Evolutionary conservation across 768 basidiomycete species (phyloP).

Genomic region (Trametes cubensis): DNA sequence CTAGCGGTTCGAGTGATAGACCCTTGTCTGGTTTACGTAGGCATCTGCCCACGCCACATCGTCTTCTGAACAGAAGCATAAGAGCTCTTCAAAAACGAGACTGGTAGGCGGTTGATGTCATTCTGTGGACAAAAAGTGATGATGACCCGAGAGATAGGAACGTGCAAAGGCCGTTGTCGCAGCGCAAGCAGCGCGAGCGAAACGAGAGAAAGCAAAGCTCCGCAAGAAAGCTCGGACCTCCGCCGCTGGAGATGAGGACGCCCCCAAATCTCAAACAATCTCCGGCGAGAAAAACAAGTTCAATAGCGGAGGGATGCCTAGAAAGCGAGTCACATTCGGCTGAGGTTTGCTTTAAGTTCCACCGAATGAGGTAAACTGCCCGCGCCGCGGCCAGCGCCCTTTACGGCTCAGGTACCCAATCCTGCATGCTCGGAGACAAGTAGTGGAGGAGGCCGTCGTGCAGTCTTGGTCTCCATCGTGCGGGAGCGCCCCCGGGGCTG

Average conservation of each 20-base stretch:
- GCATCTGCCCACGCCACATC: neutral
- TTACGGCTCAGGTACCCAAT: neutral
- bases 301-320: neutral
- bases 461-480: neutral
- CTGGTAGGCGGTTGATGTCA: slow-evolving; percentile 23
- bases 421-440: neutral
- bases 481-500: slow-evolving; percentile 4
- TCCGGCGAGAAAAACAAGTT: neutral
- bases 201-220: slow-evolving; percentile 27
- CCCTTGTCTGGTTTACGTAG: neutral
- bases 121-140: neutral
- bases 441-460: neutral
- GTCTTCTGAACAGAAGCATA: neutral
- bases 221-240: slow-evolving; percentile 20
- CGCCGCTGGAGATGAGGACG: neutral
- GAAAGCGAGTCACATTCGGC: slow-evolving; percentile 24
- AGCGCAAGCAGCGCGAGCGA: slow-evolving; percentile 25
- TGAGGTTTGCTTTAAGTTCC: slow-evolving; percentile 12
- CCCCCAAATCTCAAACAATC: neutral
- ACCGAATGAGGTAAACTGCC: neutral
- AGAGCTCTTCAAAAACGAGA: slow-evolving; percentile 23
- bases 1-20: neutral
- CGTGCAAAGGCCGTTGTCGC: slow-evolving; percentile 28
- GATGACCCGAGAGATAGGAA: slow-evolving; percentile 15
- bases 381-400: neutral